phyloP scores from a whole-genome alignment of 176 grass and related monocot genomes.

The Phoenix dactylifera region DNA sequence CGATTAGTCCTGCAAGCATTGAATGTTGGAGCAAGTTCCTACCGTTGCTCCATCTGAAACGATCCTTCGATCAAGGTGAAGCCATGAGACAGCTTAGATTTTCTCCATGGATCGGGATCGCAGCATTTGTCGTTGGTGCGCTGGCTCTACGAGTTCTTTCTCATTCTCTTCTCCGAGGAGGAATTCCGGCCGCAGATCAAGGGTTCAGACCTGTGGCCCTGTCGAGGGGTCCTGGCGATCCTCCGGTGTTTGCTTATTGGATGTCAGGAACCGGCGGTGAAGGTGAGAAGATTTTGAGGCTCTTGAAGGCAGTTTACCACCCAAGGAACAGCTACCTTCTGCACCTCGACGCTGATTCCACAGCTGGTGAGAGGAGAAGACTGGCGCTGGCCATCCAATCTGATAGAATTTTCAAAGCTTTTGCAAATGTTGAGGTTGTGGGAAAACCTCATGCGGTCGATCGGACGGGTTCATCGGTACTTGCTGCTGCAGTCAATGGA shows the following conservation, averaged over 20 bases:
- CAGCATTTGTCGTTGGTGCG: not conserved
- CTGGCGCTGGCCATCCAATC: constrained; percentile 14
- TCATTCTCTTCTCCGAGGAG: constrained; percentile 2
- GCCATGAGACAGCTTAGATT: not conserved
- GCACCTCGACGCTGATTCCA: constrained; percentile 40
- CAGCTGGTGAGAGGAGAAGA: constrained; percentile 7
- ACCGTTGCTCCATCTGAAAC: too few relatives aligned
- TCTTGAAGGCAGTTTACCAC: constrained; percentile 45
- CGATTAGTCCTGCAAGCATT: too few relatives aligned
- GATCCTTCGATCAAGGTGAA: too few relatives aligned
- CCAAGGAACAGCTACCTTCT: constrained; percentile 54
- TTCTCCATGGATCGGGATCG: not conserved
- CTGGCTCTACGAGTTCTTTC: constrained; percentile 3
- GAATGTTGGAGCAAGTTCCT: too few relatives aligned
- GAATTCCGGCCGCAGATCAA: not conserved
- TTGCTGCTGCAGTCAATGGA: constrained; percentile 51
- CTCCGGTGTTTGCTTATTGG: constrained; percentile 45
- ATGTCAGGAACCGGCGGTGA: constrained; percentile 57
- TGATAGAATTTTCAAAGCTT: constrained; percentile 18
- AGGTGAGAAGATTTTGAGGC: constrained; percentile 17
- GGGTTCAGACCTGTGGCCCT: too few relatives aligned
- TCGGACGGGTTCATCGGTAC: constrained; percentile 26
- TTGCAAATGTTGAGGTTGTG: constrained; percentile 40
- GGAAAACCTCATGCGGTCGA: constrained; percentile 32
- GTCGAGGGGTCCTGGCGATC: not conserved